Percentiles rank a stretch among this genome's conserved stretches.
These are phyloP conservation scores for Skeletonema potamos DNA, from an alignment of 108 stramenopile species.

Conservation along the genomic window DNA sequence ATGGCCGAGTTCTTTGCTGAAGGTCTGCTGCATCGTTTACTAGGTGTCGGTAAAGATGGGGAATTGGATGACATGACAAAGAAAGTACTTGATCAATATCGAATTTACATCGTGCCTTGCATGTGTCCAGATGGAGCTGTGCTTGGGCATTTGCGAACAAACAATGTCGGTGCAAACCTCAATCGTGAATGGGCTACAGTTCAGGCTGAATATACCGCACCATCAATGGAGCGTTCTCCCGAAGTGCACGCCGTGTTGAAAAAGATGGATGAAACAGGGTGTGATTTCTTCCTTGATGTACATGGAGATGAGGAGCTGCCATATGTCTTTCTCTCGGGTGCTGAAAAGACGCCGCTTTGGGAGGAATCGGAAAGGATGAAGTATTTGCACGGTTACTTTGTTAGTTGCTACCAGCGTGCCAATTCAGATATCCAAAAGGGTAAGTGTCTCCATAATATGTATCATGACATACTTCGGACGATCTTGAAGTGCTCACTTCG, in stretches of 20 bases:
- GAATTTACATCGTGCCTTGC: constrained; percentile 84
- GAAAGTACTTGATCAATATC: constrained; percentile 51
- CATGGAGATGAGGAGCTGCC: constrained; percentile 91
- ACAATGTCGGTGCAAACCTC: constrained; percentile 82
- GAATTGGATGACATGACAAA: constrained; percentile 53
- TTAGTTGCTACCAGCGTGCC: constrained; percentile 61
- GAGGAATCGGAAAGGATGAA: constrained; percentile 53
- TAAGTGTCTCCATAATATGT: background rate
- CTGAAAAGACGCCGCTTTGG: constrained; percentile 80
- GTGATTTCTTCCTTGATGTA: constrained; percentile 84
- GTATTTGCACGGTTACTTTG: constrained; percentile 80
- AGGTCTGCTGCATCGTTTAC: constrained; percentile 67
- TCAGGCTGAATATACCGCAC: constrained; percentile 65
- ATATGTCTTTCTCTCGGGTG: constrained; percentile 81
- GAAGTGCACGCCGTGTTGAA: constrained; percentile 80
- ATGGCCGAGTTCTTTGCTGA: constrained; percentile 85
- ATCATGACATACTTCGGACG: background rate
- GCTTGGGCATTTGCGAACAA: constrained; percentile 81
- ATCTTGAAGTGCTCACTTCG: background rate
- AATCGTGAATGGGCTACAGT: constrained; percentile 90
- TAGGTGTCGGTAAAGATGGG: constrained; percentile 45
- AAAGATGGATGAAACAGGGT: constrained; percentile 82
- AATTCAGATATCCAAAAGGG: constrained; percentile 79
- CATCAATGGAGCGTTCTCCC: constrained; percentile 74
- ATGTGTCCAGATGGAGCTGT: constrained; percentile 90